Conservation (phyloP, 73 alveolate genomes). For the Paramecium pentaurelia region DNA sequence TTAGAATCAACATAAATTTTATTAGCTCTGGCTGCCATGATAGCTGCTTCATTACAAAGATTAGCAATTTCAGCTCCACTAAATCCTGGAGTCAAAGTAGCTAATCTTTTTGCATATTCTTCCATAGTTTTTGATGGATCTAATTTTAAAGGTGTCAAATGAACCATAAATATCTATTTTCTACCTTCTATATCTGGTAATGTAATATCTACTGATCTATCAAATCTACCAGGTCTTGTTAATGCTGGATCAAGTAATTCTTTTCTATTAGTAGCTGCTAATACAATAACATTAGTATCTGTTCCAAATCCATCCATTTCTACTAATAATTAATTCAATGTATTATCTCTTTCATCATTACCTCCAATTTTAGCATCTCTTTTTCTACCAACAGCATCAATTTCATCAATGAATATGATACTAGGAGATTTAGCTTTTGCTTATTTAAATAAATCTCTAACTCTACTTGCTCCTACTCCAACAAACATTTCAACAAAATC, state of each 20-base stretch:
- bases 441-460: conserved; percentile 86
- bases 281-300: conserved; percentile 80
- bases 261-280: conserved; percentile 90
- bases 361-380: conserved; percentile 74
- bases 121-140: conserved; percentile 72
- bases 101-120: conserved; percentile 79
- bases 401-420: conserved; percentile 93
- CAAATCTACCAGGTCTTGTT: conserved; percentile 83
- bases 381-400: conserved; percentile 92
- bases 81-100: conserved; percentile 93
- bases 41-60: conserved; percentile 99
- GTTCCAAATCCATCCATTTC: conserved; percentile 95
- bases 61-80: conserved; percentile 99
- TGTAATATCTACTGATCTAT: conserved; percentile 70
- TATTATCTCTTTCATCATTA: conserved; percentile 93
- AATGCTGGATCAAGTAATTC: conserved; percentile 80
- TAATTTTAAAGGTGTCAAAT: conserved; percentile 77
- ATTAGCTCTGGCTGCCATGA: conserved; percentile 93
- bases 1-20: conserved; percentile 60
- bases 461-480: conserved; percentile 95
- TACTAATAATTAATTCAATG: conserved; percentile 86
- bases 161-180: conserved; percentile 67
- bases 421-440: conserved; percentile 85
- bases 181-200: conserved; percentile 78
- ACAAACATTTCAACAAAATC: conserved; percentile 98